Evolutionary conservation across 768 basidiomycete species (phyloP).

Genomic region (Phlebiopsis gigantea): DNA sequence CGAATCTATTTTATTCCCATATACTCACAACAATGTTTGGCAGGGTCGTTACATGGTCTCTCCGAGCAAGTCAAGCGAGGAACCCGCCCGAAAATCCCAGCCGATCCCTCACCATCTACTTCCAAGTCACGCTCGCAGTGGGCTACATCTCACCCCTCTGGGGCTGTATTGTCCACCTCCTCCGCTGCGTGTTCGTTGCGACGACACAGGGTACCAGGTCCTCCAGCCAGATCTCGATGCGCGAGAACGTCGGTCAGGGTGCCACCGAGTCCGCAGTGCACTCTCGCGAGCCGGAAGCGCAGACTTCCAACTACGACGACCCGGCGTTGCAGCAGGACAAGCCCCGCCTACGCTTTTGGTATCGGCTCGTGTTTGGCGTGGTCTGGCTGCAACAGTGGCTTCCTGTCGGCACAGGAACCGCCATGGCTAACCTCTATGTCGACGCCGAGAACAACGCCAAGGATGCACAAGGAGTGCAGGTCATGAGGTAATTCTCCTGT

Average conservation of each 20-base stretch:
- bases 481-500: no score
- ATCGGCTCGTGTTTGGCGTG: conserved; percentile 1
- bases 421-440: no score
- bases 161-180: background rate
- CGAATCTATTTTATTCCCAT: background rate
- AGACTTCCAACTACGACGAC: background rate
- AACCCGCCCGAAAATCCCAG: background rate
- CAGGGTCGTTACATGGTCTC: background rate
- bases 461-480: no score
- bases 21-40: background rate
- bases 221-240: background rate
- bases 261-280: background rate
- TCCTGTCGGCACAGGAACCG: no score
- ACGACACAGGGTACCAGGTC: background rate
- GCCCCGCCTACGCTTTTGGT: background rate
- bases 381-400: no score
- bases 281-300: background rate
- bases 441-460: no score
- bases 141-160: conserved; percentile 1
- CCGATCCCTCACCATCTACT: conserved; percentile 7
- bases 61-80: conserved; percentile 1
- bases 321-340: conserved; percentile 5
- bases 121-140: conserved; percentile 5
- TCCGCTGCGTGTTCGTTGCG: background rate
- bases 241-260: background rate